These are phyloP conservation scores for Scheffersomyces parashehatae DNA, from an alignment of 1,139 yeast species.

Conservation along the genomic window DNA sequence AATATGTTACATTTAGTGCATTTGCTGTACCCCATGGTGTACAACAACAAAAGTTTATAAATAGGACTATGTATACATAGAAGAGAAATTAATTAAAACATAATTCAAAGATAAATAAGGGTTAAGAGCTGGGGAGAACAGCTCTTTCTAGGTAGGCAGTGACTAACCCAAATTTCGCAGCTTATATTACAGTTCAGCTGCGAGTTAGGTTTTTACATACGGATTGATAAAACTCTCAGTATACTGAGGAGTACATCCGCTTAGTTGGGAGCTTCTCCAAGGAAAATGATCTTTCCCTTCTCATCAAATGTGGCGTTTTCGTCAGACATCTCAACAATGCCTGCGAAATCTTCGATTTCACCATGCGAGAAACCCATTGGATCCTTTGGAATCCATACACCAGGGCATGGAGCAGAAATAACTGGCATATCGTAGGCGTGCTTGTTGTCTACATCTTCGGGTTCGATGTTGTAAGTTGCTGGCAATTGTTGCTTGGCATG, in stretches of 20 bases:
- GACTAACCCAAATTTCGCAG: too few species aligned
- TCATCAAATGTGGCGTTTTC: slow-evolving; percentile 64
- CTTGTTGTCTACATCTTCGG: slow-evolving; percentile 30
- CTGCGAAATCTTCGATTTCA: slow-evolving; percentile 53
- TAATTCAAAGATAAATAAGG: too few species aligned
- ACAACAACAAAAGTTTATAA: too few species aligned
- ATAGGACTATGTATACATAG: too few species aligned
- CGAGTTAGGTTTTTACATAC: too few species aligned
- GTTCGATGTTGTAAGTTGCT: slow-evolving; percentile 37
- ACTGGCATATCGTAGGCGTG: slow-evolving; percentile 72
- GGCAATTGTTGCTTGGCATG: slow-evolving; percentile 59
- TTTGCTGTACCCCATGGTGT: too few species aligned
- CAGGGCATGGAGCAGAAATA: slow-evolving; percentile 62
- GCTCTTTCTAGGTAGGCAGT: too few species aligned
- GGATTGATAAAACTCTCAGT: slow-evolving; percentile 6
- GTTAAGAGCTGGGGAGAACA: too few species aligned
- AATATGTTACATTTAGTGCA: too few species aligned
- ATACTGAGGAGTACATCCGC: not conserved
- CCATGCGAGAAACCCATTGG: slow-evolving; percentile 72
- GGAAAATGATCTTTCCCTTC: slow-evolving; percentile 54
- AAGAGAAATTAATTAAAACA: too few species aligned
- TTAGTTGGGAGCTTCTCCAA: slow-evolving; percentile 58
- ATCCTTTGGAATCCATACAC: slow-evolving; percentile 87
- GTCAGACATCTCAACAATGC: slow-evolving; percentile 58
- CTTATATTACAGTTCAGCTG: too few species aligned